Conservation (phyloP, 257 asterid species). For the Petrea volubilis region DNA sequence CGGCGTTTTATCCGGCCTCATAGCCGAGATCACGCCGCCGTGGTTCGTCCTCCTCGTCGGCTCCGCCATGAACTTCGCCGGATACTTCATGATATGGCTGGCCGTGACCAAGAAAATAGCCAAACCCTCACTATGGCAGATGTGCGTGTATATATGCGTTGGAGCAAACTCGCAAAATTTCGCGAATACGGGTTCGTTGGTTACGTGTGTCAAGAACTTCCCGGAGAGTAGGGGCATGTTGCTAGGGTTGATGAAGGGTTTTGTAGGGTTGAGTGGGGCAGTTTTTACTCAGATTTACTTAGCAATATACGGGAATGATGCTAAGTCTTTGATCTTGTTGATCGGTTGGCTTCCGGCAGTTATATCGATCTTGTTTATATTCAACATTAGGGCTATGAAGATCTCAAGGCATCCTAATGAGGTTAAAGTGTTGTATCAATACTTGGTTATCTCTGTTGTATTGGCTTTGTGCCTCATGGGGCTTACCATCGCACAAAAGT, state of each 20-base stretch:
- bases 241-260: slow-evolving; percentile 45
- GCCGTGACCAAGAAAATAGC: slow-evolving; percentile 27
- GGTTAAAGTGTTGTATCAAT: slow-evolving; percentile 29
- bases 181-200: slow-evolving; percentile 41
- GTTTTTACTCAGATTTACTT: slow-evolving; percentile 39
- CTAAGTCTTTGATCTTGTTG: slow-evolving; percentile 35
- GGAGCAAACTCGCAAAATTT: slow-evolving; percentile 45
- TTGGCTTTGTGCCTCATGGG: slow-evolving; percentile 30
- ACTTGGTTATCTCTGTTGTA: slow-evolving; percentile 26
- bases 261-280: slow-evolving; percentile 45
- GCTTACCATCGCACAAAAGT: slow-evolving; percentile 33
- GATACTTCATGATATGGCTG: slow-evolving; percentile 46
- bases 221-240: slow-evolving; percentile 43
- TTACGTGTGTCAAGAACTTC: slow-evolving; percentile 39
- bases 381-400: slow-evolving; percentile 29
- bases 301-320: slow-evolving; percentile 41
- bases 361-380: slow-evolving; percentile 30
- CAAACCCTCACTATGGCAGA: slow-evolving; percentile 32
- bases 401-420: slow-evolving; percentile 36
- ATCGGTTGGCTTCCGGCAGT: slow-evolving; percentile 49
- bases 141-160: slow-evolving; percentile 39
- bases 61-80: slow-evolving; percentile 28
- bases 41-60: slow-evolving; percentile 42
- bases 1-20: slow-evolving; percentile 37
- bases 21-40: slow-evolving; percentile 37